Base-by-base conservation (phyloP, 345 rosid genomes). In the Noccaea bulbosa region DNA sequence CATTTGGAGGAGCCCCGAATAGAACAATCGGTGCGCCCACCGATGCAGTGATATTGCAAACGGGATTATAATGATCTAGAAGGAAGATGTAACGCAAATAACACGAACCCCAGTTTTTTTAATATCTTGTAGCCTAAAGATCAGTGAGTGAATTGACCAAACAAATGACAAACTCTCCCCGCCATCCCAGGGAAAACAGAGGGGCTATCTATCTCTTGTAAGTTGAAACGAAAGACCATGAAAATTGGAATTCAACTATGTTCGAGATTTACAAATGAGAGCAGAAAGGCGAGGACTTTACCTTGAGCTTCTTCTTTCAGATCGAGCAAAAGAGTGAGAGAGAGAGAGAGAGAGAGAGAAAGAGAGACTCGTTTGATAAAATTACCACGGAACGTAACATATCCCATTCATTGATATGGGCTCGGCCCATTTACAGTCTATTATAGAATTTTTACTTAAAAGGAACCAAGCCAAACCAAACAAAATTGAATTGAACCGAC, bases 271-370 rank as follows among this genome's bases (percentile, higher is more conserved):
- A 27, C 39, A 62, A 33, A 45, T 10, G 52, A 35, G 22, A 35
- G 20, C 4, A 59, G 37, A 27, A 59, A 46, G 45, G 30, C 60
- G 51, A 73, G 20, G 11, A 56, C 77, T 73, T 46, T 64, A 55
- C 77, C 70, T 72, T 47, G 6, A 44, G 53, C 0, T 73, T 72
- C 57, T 65, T 54, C 43, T 62, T 8, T 48, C 60, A 39, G 77
- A 56, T 47, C 45, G 71, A 55, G 57, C 65, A 47, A 20, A 16
- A 22, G 61, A 4, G 54, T 0, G 58, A 47, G 34, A 40, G 12
- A 17, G 45, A 55, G 17, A 8, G 15, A n/a, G n/a, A n/a, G n/a
- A n/a, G n/a, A n/a, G n/a, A n/a, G n/a, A n/a, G n/a, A n/a, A n/a
- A n/a, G n/a, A 60, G 46, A 41, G 51, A 39, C 22, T 43, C 39